A percentile compares a stretch with the other conserved stretches of the same genome.
Conservation (phyloP, 345 rosid species). For the Barbarea vulgaris region DNA sequence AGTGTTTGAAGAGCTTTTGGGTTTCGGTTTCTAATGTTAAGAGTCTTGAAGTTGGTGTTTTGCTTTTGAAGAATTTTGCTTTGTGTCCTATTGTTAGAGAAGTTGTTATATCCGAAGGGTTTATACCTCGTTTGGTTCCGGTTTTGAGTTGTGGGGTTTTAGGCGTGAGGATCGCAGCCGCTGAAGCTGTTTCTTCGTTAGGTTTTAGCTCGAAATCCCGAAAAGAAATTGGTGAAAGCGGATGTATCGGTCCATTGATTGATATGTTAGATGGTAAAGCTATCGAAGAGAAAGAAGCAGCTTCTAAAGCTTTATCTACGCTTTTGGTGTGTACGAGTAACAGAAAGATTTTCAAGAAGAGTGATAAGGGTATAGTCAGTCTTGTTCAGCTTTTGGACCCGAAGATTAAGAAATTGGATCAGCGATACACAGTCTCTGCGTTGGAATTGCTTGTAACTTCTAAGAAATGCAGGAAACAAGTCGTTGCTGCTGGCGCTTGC, state of each 20-base stretch:
- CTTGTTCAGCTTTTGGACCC: constrained; percentile 75
- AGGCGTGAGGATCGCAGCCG: constrained; percentile 77
- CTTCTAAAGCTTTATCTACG: constrained; percentile 65
- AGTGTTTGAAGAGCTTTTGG: constrained; percentile 77
- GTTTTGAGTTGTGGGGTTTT: constrained; percentile 66
- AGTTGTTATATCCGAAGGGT: constrained; percentile 64
- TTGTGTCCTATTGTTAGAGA: constrained; percentile 62
- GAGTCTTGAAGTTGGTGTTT: constrained; percentile 67
- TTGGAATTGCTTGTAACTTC: constrained; percentile 67
- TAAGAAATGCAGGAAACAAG: constrained; percentile 75
- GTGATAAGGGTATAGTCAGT: constrained; percentile 60
- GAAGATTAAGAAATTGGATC: constrained; percentile 55
- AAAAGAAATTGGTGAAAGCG: constrained; percentile 76
- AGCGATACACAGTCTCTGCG: constrained; percentile 57
- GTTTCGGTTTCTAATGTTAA: constrained; percentile 56
- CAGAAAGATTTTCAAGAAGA: constrained; percentile 57
- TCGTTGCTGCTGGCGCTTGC: constrained; percentile 75
- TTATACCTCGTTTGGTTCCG: constrained; percentile 50
- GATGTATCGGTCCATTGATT: constrained; percentile 56
- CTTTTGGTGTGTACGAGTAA: constrained; percentile 54
- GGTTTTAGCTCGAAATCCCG: constrained; percentile 56
- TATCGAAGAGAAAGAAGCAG: constrained; percentile 82
- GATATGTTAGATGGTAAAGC: constrained; percentile 90
- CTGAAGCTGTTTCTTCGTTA: constrained; percentile 58
- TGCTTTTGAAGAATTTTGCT: constrained; percentile 58